phyloP scores from a whole-genome alignment of 495 filamentous ascomycete species.

The Chaetomium cochliodes region DNA sequence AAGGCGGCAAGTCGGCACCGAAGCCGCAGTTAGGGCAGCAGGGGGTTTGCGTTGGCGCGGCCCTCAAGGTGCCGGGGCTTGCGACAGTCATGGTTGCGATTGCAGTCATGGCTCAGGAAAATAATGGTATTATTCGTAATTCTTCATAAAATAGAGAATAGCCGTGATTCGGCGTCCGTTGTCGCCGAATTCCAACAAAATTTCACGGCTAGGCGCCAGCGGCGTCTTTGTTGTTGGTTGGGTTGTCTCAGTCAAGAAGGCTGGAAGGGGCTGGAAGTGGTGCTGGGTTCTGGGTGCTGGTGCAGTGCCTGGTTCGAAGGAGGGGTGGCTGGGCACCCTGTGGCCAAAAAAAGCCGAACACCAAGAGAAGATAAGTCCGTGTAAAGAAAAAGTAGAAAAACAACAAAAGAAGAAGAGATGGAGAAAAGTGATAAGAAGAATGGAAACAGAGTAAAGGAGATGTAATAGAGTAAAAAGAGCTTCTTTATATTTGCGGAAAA shows the following conservation, averaged over 20 bases:
- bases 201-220: background rate
- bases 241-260: background rate
- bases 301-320: background rate
- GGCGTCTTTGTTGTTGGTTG: background rate
- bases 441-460: no score
- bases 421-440: no score
- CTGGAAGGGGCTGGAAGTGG: conserved; percentile 5
- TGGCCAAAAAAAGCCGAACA: no score
- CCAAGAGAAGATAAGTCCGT: no score
- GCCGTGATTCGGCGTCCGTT: background rate
- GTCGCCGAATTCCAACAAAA: background rate
- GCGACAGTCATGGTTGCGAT: conserved; percentile 16
- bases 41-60: background rate
- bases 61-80: conserved; percentile 19
- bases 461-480: no score
- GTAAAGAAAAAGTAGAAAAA: no score
- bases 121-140: background rate
- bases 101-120: conserved; percentile 9
- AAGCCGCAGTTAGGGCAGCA: conserved; percentile 44
- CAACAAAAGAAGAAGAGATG: no score
- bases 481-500: no score
- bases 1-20: conserved; percentile 38
- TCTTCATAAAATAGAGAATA: background rate
- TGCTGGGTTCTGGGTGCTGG: no score
- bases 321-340: conserved; percentile 22